These are phyloP conservation scores for Starmera pachycereana DNA, from an alignment of 805 yeast genomes.

Conservation along the genomic window DNA sequence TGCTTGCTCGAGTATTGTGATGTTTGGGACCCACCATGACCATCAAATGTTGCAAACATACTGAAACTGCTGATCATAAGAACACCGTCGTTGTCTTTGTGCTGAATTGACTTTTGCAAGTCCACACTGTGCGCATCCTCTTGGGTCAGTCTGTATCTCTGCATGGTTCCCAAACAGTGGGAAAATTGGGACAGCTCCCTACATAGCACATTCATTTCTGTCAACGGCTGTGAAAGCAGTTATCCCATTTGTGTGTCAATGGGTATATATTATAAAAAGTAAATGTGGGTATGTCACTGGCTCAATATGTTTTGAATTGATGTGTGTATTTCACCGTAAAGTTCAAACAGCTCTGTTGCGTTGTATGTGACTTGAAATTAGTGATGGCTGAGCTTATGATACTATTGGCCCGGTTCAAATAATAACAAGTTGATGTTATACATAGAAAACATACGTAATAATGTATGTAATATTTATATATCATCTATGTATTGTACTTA, in stretches of 20 bases:
- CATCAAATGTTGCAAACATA: slow-evolving; percentile 70
- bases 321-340: no score
- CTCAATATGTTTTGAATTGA: no score
- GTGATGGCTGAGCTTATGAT: no score
- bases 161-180: slow-evolving; percentile 66
- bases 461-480: no score
- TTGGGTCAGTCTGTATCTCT: slow-evolving; percentile 65
- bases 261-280: no score
- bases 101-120: slow-evolving; percentile 9
- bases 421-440: no score
- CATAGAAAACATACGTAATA: no score
- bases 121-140: slow-evolving; percentile 64
- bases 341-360: no score
- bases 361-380: no score
- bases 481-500: no score
- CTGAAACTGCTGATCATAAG: slow-evolving; percentile 18
- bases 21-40: slow-evolving; percentile 67
- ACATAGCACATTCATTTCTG: slow-evolving; percentile 51
- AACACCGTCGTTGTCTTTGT: slow-evolving; percentile 14
- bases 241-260: slow-evolving; percentile 46
- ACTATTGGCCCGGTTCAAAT: no score
- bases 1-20: slow-evolving; percentile 40
- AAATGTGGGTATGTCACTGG: no score
- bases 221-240: slow-evolving; percentile 61
- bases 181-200: slow-evolving; percentile 26